These are phyloP conservation scores for Calonectria multiphialidica DNA, from an alignment of 2,329 filamentous ascomycete species.

Conservation along the genomic window DNA sequence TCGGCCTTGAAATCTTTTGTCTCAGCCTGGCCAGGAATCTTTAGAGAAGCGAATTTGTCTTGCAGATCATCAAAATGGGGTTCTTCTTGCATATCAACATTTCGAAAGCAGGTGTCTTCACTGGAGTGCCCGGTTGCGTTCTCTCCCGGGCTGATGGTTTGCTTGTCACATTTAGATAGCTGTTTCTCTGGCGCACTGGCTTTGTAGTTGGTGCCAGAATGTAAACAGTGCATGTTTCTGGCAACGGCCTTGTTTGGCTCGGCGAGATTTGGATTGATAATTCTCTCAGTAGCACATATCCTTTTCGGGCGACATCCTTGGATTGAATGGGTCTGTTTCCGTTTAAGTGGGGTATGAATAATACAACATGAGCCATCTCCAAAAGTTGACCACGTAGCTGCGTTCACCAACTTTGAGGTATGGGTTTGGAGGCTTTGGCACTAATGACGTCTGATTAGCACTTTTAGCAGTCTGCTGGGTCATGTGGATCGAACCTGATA, in stretches of 20 bases:
- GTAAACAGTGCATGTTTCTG: not conserved
- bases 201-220: not conserved
- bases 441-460: not conserved
- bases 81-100: no score
- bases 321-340: not conserved
- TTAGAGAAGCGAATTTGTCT: conserved; percentile 19
- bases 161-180: not conserved
- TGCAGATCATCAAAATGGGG: not conserved
- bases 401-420: not conserved
- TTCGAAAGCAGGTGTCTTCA: not conserved
- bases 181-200: not conserved
- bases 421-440: not conserved
- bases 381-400: not conserved
- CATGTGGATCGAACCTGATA: not conserved
- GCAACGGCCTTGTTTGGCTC: no score
- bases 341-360: not conserved
- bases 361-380: not conserved
- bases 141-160: not conserved
- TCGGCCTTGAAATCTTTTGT: not conserved
- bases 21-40: not conserved
- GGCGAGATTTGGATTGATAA: not conserved
- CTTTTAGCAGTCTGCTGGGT: not conserved
- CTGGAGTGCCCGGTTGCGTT: not conserved
- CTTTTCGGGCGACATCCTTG: not conserved
- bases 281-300: not conserved